Conservation (phyloP, 768 basidiomycete genomes). For the Tylopilus vinaceipallidus region DNA sequence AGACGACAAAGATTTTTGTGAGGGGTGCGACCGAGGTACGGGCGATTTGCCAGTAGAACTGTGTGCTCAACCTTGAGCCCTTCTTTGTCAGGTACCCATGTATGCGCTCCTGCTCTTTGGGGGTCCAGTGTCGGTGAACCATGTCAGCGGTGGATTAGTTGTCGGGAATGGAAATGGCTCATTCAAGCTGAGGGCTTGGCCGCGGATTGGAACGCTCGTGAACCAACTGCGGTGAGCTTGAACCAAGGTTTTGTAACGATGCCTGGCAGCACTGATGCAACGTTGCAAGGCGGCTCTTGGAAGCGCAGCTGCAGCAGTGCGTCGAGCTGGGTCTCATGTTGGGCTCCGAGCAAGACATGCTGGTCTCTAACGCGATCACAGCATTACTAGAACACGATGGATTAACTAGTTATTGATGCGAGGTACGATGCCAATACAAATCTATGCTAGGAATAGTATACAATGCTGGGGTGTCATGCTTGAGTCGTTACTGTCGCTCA, state of each 20-base stretch:
- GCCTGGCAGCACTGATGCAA: neutral
- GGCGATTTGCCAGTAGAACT: constrained; percentile 8
- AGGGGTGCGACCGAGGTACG: constrained; percentile 83
- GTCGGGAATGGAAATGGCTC: constrained; percentile 50
- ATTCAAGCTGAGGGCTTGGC: constrained; percentile 75
- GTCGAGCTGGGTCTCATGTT: constrained; percentile 61
- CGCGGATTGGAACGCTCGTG: constrained; percentile 87
- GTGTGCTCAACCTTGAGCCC: neutral
- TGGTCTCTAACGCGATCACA: constrained; percentile 49
- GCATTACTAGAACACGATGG: constrained; percentile 40
- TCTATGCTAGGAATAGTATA: constrained; percentile 12
- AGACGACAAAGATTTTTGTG: constrained; percentile 81
- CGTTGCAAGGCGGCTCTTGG: constrained; percentile 58
- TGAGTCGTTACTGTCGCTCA: neutral
- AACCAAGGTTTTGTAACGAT: neutral
- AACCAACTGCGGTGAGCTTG: constrained; percentile 77
- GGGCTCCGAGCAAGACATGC: constrained; percentile 46
- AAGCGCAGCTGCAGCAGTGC: constrained; percentile 60
- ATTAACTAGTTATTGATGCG: constrained; percentile 6
- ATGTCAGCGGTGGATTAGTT: constrained; percentile 74
- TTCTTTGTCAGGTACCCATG: constrained; percentile 64
- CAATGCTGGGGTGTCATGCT: too few relatives aligned
- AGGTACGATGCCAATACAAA: constrained; percentile 10
- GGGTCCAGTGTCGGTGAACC: constrained; percentile 73
- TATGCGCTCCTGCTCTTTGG: constrained; percentile 86